Conservation (phyloP, 2,329 filamentous ascomycete genomes). For the Fusarium sambucinum region DNA sequence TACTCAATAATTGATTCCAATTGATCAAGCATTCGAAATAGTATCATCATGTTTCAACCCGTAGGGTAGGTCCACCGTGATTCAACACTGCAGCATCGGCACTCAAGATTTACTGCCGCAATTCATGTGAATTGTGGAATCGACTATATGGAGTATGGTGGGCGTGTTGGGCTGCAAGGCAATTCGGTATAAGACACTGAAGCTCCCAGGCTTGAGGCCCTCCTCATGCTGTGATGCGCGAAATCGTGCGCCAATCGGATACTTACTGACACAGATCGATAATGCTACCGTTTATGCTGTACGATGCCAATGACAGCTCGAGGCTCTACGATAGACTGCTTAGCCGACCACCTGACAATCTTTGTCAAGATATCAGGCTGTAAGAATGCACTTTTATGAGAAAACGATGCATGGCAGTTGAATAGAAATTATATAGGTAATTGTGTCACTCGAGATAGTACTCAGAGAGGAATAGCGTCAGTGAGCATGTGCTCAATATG, state of each 20-base stretch:
- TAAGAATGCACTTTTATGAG: not conserved
- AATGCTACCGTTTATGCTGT: constrained; percentile 31
- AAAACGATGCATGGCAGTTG: not conserved
- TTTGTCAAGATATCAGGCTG: not conserved
- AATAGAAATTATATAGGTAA: not conserved
- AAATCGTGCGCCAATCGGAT: constrained; percentile 38
- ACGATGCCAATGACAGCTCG: constrained; percentile 26
- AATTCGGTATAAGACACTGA: constrained; percentile 11
- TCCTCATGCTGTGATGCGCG: constrained; percentile 36
- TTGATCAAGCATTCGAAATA: not conserved
- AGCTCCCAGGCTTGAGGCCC: constrained; percentile 31
- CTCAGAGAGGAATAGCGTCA: constrained; percentile 33
- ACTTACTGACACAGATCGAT: constrained; percentile 26
- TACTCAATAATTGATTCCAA: not conserved
- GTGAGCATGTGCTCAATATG: constrained; percentile 45
- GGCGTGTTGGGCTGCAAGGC: constrained; percentile 9
- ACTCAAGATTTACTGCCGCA: not conserved
- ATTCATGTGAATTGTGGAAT: constrained; percentile 10
- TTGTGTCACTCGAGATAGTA: constrained; percentile 32
- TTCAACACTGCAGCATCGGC: not conserved
- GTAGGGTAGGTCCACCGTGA: constrained; percentile 10
- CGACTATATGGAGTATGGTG: not conserved
- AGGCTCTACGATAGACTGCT: constrained; percentile 16
- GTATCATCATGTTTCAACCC: not conserved
- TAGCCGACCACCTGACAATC: constrained; percentile 15